Evolutionary conservation across 345 rosid species (phyloP), one percentile per base, ranked within the genome.

Genomic region (Corchorus capsularis): DNA sequence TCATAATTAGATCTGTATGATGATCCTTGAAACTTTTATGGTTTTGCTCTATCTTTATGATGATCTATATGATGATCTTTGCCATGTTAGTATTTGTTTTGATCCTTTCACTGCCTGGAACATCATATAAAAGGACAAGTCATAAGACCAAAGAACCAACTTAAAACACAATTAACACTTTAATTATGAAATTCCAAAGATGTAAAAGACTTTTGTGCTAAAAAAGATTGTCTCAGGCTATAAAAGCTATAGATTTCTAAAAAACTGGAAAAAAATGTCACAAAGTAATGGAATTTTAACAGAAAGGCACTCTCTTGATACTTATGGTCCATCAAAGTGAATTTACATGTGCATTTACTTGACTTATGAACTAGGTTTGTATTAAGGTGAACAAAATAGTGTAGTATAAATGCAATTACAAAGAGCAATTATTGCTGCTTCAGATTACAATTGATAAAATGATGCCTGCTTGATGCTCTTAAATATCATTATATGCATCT

Each of bases 301-400:
- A 50, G 75, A 77, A 69, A 77, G 55, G 16, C 59, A 74, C 77
- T 50, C 50, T 3, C 27, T 27, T 77, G 69, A 34, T 60, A 19
- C 22, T n/a, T 22, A 63, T 39, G 75, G 50, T 34, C 60, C 68
- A 55, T 7, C 32, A 20, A 56, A 41, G 66, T 20, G n/a, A n/a
- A n/a, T n/a, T n/a, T n/a, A n/a, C n/a, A n/a, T n/a, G n/a, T n/a
- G n/a, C n/a, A n/a, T n/a, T n/a, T n/a, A n/a, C n/a, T n/a, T n/a
- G n/a, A n/a, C n/a, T n/a, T n/a, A n/a, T n/a, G n/a, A n/a, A n/a
- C n/a, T n/a, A n/a, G n/a, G n/a, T n/a, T n/a, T n/a, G n/a, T n/a
- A n/a, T n/a, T n/a, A n/a, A n/a, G n/a, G n/a, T n/a, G n/a, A n/a
- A n/a, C n/a, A n/a, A n/a, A n/a, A n/a, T n/a, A n/a, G n/a, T n/a